Percentiles rank a stretch among this genome's conserved stretches.
Conservation (phyloP, 2,329 filamentous ascomycete species). For the Shiraia bambusicola region DNA sequence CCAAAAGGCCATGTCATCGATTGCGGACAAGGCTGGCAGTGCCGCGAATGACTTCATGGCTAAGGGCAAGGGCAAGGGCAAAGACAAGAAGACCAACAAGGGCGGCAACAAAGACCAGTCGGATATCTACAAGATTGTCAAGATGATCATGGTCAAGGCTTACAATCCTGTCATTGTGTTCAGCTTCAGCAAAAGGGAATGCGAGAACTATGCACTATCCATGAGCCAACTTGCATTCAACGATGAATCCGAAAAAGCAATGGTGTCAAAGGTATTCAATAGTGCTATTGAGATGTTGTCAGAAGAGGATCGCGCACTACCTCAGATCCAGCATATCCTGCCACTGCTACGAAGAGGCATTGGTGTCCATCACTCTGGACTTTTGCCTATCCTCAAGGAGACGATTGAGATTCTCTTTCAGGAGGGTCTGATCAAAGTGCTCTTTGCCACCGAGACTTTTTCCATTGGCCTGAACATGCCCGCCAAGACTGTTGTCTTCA, state of each 20-base stretch:
- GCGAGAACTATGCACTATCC: conserved; percentile 83
- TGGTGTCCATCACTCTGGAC: conserved; percentile 93
- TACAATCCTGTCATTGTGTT: conserved; percentile 99
- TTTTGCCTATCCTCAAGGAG: conserved; percentile 94
- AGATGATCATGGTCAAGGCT: conserved; percentile 97
- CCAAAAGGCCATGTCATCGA: conserved; percentile 88
- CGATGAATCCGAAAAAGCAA: conserved; percentile 89
- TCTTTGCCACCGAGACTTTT: conserved; percentile 98
- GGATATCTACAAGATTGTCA: conserved; percentile 96
- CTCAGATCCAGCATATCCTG: conserved; percentile 87
- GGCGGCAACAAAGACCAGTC: conserved; percentile 66
- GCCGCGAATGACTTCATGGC: conserved; percentile 78
- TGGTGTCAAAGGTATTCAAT: conserved; percentile 91
- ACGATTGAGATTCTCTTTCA: conserved; percentile 99
- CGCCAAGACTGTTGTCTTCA: conserved; percentile 98
- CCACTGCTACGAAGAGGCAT: conserved; percentile 89
- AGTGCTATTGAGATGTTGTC: conserved; percentile 92
- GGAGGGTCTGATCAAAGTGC: conserved; percentile 93
- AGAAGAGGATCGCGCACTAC: conserved; percentile 83
- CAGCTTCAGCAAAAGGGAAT: conserved; percentile 98
- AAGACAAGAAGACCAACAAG: conserved; percentile 89
- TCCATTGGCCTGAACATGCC: conserved; percentile 99
- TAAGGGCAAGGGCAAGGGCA: conserved; percentile 82
- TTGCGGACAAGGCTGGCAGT: conserved; percentile 83
- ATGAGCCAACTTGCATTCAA: conserved; percentile 91